Base-by-base conservation (phyloP, 257 asterid species). In the Solanum raphanifolium region DNA sequence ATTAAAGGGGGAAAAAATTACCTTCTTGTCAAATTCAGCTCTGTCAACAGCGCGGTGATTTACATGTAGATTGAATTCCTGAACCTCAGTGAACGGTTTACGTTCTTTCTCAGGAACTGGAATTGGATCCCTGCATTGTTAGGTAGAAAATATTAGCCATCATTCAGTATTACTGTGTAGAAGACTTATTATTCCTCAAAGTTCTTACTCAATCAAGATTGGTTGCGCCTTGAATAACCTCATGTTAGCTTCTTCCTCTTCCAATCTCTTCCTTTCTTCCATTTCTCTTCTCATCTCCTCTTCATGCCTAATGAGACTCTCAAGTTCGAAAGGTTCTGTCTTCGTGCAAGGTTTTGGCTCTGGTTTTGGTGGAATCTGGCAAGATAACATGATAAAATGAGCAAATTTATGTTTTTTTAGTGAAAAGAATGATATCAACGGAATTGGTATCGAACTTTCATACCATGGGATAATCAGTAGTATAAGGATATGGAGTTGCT, bases 391-490 rank as follows among this genome's bases (percentile, higher is more conserved):
- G 34, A 3, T 31, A 39, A 18, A 65, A 16, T 85, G 2, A 34
- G 43, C 52, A 52, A 34, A 31, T 16, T 31, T 23, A 69, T 13
- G 65, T 23, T 31, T 31, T 65, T 66, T 13, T 39, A 68, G n/a
- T 13, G 15, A 66, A 34, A 25, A 6, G 74, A 41, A 25, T 58
- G n/a, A 20, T 55, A 55, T 34, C 65, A 27, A 46, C 32, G 5
- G 38, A 39, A n/a, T 38, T 18, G 86, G 41, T 41, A 27, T 27
- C 13, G 11, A 12, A 76, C 5, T 68, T 78, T 23, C 89, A 72
- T 93, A 95, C 99, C 95, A 95, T 95, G 13, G 99, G 99, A 88
- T 92, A 97, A 78, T 97, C 99, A 86, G 98, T 97, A 84, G 99
- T 97, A 88, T 96, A 97, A 75, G 99, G 99, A 92, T 97, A 97